A percentile compares a stretch with the other conserved stretches of the same genome.
phyloP scores from a whole-genome alignment of 345 rosid genomes.

The Cochlearia excelsa region DNA sequence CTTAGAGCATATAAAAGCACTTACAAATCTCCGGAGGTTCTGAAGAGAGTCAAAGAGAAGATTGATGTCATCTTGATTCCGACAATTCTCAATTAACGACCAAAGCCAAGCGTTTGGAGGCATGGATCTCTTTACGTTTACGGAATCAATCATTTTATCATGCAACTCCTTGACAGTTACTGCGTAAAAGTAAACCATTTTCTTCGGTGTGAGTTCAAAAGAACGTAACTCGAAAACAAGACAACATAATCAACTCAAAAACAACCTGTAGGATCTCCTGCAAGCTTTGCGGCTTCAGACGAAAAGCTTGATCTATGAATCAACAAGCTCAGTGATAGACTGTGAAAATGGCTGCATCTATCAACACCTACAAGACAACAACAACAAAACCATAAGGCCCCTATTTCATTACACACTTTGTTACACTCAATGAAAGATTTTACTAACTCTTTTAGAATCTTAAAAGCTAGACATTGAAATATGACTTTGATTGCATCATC shows the following conservation, averaged over 20 bases:
- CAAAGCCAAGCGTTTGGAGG: constrained; percentile 86
- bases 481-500: too few relatives aligned
- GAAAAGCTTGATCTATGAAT: constrained; percentile 40
- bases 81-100: constrained; percentile 73
- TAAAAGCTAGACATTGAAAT: too few relatives aligned
- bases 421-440: neutral
- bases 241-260: neutral
- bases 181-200: constrained; percentile 28
- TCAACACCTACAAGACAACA: constrained; percentile 20
- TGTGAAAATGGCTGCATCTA: constrained; percentile 15
- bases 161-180: constrained; percentile 68
- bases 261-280: constrained; percentile 53
- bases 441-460: neutral
- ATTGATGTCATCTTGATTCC: constrained; percentile 56
- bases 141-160: constrained; percentile 59
- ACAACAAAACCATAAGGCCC: too few relatives aligned
- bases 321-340: constrained; percentile 17
- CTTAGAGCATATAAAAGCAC: constrained; percentile 26
- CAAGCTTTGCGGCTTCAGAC: constrained; percentile 33
- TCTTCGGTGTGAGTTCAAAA: too few relatives aligned
- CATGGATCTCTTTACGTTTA: constrained; percentile 63
- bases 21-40: constrained; percentile 76
- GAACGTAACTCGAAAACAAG: neutral
- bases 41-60: constrained; percentile 61
- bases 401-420: neutral